A percentile compares a stretch with the other conserved stretches of the same genome.
These are phyloP conservation scores for Rhytidhysteron rufulum DNA, from an alignment of 2,329 filamentous ascomycete species.

Conservation along the genomic window DNA sequence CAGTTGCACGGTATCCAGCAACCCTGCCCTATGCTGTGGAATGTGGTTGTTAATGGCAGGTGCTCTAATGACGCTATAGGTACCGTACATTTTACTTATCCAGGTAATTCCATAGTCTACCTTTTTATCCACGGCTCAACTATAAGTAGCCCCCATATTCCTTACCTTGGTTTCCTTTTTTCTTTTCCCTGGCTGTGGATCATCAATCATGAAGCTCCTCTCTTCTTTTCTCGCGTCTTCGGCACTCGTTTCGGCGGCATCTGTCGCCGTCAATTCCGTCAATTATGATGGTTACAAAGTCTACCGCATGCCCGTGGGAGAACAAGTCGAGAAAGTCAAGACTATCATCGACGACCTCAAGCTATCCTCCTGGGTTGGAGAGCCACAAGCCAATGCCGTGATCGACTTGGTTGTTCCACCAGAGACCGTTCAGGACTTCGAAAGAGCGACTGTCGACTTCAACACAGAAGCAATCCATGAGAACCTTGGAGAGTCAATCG, in stretches of 20 bases:
- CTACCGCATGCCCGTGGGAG: conserved; percentile 30
- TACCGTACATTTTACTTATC: no score
- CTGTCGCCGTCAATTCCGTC: conserved; percentile 18
- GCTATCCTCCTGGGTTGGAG: conserved; percentile 33
- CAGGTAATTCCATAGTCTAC: no score
- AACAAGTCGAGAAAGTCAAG: conserved; percentile 22
- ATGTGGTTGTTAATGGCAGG: not conserved
- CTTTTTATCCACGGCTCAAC: no score
- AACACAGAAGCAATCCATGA: conserved; percentile 32
- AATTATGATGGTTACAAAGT: conserved; percentile 36
- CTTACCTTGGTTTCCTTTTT: no score
- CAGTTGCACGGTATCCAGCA: not conserved
- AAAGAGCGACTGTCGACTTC: conserved; percentile 20
- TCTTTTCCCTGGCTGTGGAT: not conserved
- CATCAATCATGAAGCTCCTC: conserved; percentile 27
- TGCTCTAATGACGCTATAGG: no score
- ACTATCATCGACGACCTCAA: conserved; percentile 27
- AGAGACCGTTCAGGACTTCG: conserved; percentile 24
- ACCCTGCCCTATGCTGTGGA: not conserved
- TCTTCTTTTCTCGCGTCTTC: conserved; percentile 24
- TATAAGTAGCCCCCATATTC: no score
- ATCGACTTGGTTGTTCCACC: conserved; percentile 35
- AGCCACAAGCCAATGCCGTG: conserved; percentile 24
- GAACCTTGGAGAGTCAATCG: conserved; percentile 34
- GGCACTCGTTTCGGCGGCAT: conserved; percentile 28